phyloP scores from a whole-genome alignment of 441 rosid species.

The Adansonia gregorii region DNA sequence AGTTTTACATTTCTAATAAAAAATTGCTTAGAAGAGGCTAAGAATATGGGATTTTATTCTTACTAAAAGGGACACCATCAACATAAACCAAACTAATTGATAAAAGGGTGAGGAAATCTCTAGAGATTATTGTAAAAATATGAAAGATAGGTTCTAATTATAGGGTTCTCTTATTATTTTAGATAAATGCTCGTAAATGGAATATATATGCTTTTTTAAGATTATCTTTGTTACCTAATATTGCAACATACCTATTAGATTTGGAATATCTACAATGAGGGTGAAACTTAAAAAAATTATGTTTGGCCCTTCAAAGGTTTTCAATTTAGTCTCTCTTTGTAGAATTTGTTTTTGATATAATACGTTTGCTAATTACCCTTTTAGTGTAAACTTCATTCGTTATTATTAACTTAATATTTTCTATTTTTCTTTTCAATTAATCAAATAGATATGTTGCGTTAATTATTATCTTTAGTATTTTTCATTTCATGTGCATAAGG shows the following conservation, averaged over 20 bases:
- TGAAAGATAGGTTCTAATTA: not conserved
- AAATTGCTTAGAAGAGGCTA: not conserved
- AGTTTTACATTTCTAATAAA: not conserved
- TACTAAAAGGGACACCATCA: not conserved
- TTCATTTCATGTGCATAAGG: too few species aligned
- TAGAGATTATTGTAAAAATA: not conserved
- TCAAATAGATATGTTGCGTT: too few species aligned
- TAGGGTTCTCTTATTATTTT: too few species aligned
- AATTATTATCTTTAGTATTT: too few species aligned
- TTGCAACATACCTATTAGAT: not conserved
- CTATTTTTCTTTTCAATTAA: too few species aligned
- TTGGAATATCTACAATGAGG: not conserved
- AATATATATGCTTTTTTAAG: not conserved
- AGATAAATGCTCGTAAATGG: not conserved
- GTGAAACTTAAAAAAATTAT: too few species aligned
- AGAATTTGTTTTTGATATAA: too few species aligned
- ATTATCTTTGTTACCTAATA: not conserved
- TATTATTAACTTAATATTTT: too few species aligned
- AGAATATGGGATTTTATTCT: not conserved
- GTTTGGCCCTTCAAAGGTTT: too few species aligned
- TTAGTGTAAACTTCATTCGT: too few species aligned
- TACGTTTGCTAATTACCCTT: too few species aligned
- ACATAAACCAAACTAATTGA: not conserved
- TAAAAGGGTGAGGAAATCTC: not conserved
- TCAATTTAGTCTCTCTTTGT: too few species aligned